Evolutionary conservation across 2,329 filamentous ascomycete genomes (phyloP).

Genomic region (Iodosphaeria phyllophila): DNA sequence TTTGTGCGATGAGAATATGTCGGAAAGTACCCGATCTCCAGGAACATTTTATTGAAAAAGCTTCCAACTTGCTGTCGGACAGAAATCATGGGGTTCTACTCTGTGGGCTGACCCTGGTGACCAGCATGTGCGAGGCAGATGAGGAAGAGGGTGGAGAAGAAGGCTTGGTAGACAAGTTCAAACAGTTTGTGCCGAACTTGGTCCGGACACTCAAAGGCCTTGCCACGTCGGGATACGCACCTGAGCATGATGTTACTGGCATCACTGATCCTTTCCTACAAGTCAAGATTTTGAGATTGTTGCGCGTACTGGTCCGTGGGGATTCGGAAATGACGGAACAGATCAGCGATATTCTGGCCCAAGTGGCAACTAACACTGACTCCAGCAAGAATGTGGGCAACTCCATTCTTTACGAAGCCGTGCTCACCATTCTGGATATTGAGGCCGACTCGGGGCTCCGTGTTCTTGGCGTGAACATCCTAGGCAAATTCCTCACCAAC

Average conservation of each 20-base stretch:
- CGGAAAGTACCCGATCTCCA: constrained; percentile 93
- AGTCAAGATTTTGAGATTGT: constrained; percentile 78
- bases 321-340: constrained; percentile 81
- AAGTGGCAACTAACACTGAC: constrained; percentile 96
- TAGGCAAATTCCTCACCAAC: constrained; percentile 97
- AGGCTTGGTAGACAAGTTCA: constrained; percentile 78
- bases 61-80: constrained; percentile 71
- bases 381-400: constrained; percentile 98
- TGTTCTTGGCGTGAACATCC: constrained; percentile 91
- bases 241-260: constrained; percentile 94
- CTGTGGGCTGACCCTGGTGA: constrained; percentile 79
- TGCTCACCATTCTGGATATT: constrained; percentile 92
- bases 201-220: constrained; percentile 84
- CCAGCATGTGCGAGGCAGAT: constrained; percentile 84
- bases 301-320: constrained; percentile 72
- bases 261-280: constrained; percentile 97
- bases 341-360: constrained; percentile 95
- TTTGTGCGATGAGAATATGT: constrained; percentile 99
- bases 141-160: constrained; percentile 84
- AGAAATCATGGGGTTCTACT: constrained; percentile 90
- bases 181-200: constrained; percentile 63
- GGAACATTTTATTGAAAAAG: constrained; percentile 93
- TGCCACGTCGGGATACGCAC: constrained; percentile 88
- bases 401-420: constrained; percentile 92
- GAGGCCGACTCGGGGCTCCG: constrained; percentile 90